phyloP scores from a whole-genome alignment of 768 basidiomycete genomes.

The Amanita subjunquillea region DNA sequence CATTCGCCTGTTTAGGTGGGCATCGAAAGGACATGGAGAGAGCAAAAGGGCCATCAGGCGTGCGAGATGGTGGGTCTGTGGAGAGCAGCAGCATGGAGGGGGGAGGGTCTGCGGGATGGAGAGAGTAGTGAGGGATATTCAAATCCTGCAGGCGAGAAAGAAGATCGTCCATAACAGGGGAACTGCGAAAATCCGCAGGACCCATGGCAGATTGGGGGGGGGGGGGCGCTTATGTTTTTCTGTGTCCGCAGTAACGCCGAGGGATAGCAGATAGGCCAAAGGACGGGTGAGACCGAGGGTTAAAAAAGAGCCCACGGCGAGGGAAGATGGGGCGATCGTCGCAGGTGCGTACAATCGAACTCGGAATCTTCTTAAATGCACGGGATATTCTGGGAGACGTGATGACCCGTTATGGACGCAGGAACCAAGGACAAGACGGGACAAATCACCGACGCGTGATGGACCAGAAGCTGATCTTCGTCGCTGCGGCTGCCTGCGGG shows the following conservation, averaged over 20 bases:
- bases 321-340: conserved; percentile 18
- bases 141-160: conserved; percentile 6
- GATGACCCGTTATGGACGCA: not conserved
- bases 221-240: not conserved
- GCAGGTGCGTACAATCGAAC: conserved; percentile 11
- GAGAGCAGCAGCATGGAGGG: conserved; percentile 2
- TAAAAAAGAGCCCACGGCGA: conserved; percentile 1
- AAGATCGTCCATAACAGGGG: conserved; percentile 3
- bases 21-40: conserved; percentile 1
- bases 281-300: conserved; percentile 7
- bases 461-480: conserved; percentile 8
- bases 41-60: conserved; percentile 8
- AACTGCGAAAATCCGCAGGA: conserved; percentile 3
- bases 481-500: not conserved
- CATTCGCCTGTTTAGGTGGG: not conserved
- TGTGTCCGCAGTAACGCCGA: conserved; percentile 9
- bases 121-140: not conserved
- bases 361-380: conserved; percentile 6
- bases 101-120: not conserved
- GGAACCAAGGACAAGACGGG: not conserved
- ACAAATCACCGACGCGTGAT: not conserved
- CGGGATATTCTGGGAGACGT: not conserved
- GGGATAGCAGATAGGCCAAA: conserved; percentile 11
- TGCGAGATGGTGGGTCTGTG: conserved; percentile 3
- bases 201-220: not conserved